Percentiles rank a stretch among this genome's conserved stretches.
Conservation (phyloP, 805 yeast genomes). For the Metschnikowia borealis region DNA sequence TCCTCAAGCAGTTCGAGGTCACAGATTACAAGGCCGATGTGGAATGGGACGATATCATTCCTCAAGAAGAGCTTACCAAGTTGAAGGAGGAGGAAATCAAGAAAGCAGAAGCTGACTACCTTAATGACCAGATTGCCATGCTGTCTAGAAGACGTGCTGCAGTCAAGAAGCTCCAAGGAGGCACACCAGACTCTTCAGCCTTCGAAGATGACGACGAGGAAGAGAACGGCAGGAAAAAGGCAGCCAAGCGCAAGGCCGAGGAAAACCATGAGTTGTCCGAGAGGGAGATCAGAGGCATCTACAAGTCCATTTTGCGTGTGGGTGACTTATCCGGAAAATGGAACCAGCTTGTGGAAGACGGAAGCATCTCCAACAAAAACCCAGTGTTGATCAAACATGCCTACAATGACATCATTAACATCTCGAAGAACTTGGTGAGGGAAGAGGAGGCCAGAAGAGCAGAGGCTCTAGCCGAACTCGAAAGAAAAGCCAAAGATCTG, state of each 20-base stretch:
- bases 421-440: constrained; percentile 56
- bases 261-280: constrained; percentile 61
- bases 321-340: constrained; percentile 78
- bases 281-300: constrained; percentile 80
- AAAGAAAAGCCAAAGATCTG: constrained; percentile 55
- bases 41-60: constrained; percentile 98
- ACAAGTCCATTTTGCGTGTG: constrained; percentile 71
- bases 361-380: constrained; percentile 79
- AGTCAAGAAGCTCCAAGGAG: constrained; percentile 48
- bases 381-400: constrained; percentile 73
- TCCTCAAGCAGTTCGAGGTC: constrained; percentile 93
- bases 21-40: constrained; percentile 98
- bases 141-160: constrained; percentile 78
- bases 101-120: constrained; percentile 77
- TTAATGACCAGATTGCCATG: constrained; percentile 87
- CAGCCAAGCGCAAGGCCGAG: constrained; percentile 31
- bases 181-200: constrained; percentile 31
- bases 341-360: constrained; percentile 87
- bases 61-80: constrained; percentile 84
- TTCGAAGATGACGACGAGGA: constrained; percentile 39
- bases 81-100: constrained; percentile 89
- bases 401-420: constrained; percentile 65
- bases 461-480: constrained; percentile 53
- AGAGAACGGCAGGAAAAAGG: constrained; percentile 23
- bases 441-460: constrained; percentile 64